Evolutionary conservation across 805 yeast genomes (phyloP), one percentile per base, ranked within the genome.

Genomic region (Candida suzukii): DNA sequence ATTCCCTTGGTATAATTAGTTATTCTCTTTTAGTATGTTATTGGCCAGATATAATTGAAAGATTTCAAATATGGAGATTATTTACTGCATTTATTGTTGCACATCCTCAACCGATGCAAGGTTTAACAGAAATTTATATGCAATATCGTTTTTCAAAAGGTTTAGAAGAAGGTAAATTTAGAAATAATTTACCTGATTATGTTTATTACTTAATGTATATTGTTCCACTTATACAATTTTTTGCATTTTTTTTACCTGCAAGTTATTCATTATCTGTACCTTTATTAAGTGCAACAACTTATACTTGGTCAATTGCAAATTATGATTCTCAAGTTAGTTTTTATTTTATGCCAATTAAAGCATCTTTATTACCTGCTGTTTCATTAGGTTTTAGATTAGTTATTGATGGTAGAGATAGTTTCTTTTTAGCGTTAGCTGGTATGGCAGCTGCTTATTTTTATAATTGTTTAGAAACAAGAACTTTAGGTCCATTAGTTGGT

Each of bases 241-340:
- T 57, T 6, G 53, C 74, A 6, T 45, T 43, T 20, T 21, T 53
- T 19, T 45, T 61, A 2, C 63, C 69, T 20, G 53, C 48, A 17
- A 42, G 49, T 22, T 55, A 47, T 40, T 64, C 54, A 31, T 57
- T 51, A 38, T 60, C 46, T 21, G 57, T 63, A 1, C 71, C 74
- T 42, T 63, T 78, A 48, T 53, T 74, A 30, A 69, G 77, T 16
- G 76, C 82, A 37, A 64, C 79, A 36, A 74, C 81, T 3, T 77
- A 69, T 52, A 70, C 80, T 20, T 80, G 86, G 85, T 73, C 82
- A 22, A 61, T 83, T 33, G 66, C 70, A 17, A 73, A 69, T 54
- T 71, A 77, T 54, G 70, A 75, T 54, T 66, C 72, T 25, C 65
- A 68, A 22, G 74, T 78, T 33, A 71, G 72, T 53, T 77, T 78